Evolutionary conservation across 2,329 filamentous ascomycete species (phyloP).

Genomic region (Colletotrichum sp.): DNA sequence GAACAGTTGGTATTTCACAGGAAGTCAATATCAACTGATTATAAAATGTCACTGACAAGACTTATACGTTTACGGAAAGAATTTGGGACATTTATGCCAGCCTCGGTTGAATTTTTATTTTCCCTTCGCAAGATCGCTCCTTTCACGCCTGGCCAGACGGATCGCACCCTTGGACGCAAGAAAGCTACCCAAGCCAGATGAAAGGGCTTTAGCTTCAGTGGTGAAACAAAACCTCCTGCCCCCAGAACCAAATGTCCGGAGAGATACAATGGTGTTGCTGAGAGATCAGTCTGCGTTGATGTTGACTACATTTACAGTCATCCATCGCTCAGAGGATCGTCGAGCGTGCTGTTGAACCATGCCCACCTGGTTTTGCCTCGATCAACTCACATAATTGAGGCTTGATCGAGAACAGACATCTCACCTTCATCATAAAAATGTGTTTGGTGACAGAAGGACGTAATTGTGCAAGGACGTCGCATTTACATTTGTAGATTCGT

Average conservation of each 20-base stretch:
- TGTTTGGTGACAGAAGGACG: not conserved
- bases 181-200: not conserved
- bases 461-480: not conserved
- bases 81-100: not conserved
- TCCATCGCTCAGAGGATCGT: not conserved
- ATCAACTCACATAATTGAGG: not conserved
- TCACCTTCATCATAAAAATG: not conserved
- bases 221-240: not conserved
- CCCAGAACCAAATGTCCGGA: not conserved
- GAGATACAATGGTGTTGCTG: not conserved
- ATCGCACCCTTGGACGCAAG: not conserved
- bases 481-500: not conserved
- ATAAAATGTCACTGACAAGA: fast-evolving
- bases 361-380: not conserved
- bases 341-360: not conserved
- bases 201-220: fast-evolving
- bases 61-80: not conserved
- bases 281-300: not conserved
- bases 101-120: not conserved
- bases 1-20: not conserved
- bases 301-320: not conserved
- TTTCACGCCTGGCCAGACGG: not conserved
- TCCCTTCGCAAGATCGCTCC: not conserved
- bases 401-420: not conserved
- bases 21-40: not conserved